phyloP scores from a whole-genome alignment of 257 asterid species.

The Cinchona pubescens region DNA sequence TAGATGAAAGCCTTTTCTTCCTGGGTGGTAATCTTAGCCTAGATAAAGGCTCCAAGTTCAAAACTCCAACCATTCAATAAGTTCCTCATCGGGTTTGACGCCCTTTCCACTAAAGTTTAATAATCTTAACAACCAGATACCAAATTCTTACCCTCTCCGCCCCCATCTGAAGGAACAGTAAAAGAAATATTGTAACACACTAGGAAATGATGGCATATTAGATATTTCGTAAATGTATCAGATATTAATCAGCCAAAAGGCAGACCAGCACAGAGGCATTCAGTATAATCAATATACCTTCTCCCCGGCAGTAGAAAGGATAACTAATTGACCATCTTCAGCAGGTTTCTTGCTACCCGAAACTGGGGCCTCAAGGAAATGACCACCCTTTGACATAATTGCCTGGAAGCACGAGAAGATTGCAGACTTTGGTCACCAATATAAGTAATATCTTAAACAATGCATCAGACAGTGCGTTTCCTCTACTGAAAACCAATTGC shows the following conservation, averaged over 20 bases:
- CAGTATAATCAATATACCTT: constrained; percentile 38
- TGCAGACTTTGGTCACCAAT: constrained; percentile 10
- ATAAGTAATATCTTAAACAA: neutral
- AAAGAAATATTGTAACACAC: neutral
- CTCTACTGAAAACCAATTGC: neutral
- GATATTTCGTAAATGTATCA: neutral
- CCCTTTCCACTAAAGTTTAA: too few species aligned
- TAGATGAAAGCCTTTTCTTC: neutral
- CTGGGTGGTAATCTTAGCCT: neutral
- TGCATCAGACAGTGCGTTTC: neutral
- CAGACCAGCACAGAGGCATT: neutral
- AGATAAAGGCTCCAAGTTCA: neutral
- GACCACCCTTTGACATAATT: constrained; percentile 71
- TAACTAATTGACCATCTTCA: constrained; percentile 94
- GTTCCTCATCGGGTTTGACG: neutral
- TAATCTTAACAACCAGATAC: too few species aligned
- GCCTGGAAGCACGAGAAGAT: constrained; percentile 51
- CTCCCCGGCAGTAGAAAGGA: constrained; percentile 98
- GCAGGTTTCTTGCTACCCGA: constrained; percentile 99
- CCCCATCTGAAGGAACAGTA: neutral
- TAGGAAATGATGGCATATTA: neutral
- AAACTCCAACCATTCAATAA: neutral
- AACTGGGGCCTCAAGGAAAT: constrained; percentile 89
- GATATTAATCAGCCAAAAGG: neutral
- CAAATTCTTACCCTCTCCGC: too few species aligned